Conservation (phyloP, 148 eudicot genomes). For the Fagopyrum homotropicum region DNA sequence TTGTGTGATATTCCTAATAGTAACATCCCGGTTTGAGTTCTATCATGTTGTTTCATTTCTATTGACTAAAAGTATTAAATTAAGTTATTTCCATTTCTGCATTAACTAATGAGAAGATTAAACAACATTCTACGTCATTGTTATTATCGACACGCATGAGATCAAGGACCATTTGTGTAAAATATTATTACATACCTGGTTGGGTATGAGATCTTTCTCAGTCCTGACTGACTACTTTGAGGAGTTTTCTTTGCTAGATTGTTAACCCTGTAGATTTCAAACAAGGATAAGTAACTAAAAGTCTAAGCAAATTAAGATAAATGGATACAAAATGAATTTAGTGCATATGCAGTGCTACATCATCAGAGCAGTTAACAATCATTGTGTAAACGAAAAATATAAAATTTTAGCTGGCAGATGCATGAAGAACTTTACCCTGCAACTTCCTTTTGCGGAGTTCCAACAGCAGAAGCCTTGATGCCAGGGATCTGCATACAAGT, state of each 20-base stretch:
- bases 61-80: background rate
- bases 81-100: background rate
- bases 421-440: slow-evolving; percentile 39
- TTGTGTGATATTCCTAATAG: no score
- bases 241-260: slow-evolving; percentile 44
- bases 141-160: background rate
- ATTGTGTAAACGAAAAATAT: background rate
- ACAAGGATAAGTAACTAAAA: background rate
- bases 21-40: no score
- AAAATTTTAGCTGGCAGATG: background rate
- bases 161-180: background rate
- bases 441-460: slow-evolving; percentile 36
- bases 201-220: slow-evolving; percentile 35
- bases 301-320: background rate
- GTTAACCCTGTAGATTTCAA: slow-evolving; percentile 28
- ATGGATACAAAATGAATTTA: background rate
- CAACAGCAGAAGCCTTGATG: slow-evolving; percentile 35
- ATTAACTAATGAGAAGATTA: background rate
- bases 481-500: slow-evolving; percentile 32
- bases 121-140: background rate
- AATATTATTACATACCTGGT: slow-evolving; percentile 39
- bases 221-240: slow-evolving; percentile 43
- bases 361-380: background rate
- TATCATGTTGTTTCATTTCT: background rate
- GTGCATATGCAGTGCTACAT: background rate